phyloP scores from a whole-genome alignment of 306 rosid genomes.

The Chamaecrista fasciculata region DNA sequence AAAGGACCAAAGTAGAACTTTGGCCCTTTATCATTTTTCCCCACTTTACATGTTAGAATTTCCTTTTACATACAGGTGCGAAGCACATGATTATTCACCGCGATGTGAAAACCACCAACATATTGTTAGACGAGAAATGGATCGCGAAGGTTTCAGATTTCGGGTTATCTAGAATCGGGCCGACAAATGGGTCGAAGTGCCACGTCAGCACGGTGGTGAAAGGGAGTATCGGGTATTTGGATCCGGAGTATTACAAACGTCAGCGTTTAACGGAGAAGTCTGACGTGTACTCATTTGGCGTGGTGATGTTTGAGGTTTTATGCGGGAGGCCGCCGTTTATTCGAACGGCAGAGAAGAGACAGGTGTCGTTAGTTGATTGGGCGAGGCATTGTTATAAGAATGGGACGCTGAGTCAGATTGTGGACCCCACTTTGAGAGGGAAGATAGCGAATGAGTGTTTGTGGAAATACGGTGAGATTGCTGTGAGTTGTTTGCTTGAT shows the following conservation, averaged over 20 bases:
- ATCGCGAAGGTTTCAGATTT: slow-evolving; percentile 54
- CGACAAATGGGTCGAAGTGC: slow-evolving; percentile 28
- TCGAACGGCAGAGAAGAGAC: slow-evolving; percentile 19
- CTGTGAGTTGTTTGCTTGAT: slow-evolving; percentile 46
- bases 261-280: slow-evolving; percentile 51
- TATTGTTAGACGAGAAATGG: slow-evolving; percentile 48
- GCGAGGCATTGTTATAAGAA: slow-evolving; percentile 24
- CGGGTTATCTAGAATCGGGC: slow-evolving; percentile 51
- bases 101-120: slow-evolving; percentile 59
- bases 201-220: slow-evolving; percentile 41
- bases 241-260: slow-evolving; percentile 42
- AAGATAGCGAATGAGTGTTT: slow-evolving; percentile 33
- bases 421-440: slow-evolving; percentile 46
- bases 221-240: slow-evolving; percentile 45
- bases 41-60: no score
- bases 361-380: slow-evolving; percentile 49
- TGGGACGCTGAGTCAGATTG: slow-evolving; percentile 31
- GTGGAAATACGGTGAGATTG: slow-evolving; percentile 41
- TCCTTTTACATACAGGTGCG: slow-evolving; percentile 41
- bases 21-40: no score
- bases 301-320: slow-evolving; percentile 54
- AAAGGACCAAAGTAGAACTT: no score
- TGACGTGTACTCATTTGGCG: slow-evolving; percentile 65
- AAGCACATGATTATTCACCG: slow-evolving; percentile 54
- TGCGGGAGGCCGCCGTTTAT: slow-evolving; percentile 48